These are phyloP conservation scores for Myriosclerotinia duriaeana DNA, from an alignment of 2,329 filamentous ascomycete genomes.

Conservation along the genomic window DNA sequence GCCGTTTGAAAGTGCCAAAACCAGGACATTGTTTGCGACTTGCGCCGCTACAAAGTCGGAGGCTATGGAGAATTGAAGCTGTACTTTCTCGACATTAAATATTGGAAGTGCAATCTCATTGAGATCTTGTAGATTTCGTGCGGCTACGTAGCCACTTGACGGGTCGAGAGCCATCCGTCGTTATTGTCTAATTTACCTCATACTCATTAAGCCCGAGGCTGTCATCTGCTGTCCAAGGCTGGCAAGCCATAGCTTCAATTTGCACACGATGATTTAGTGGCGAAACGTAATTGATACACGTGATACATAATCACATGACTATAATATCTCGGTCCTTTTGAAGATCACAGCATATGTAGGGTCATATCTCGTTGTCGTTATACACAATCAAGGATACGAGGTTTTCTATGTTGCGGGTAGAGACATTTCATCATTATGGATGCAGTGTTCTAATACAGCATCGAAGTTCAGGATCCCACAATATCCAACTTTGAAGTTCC, in stretches of 20 bases:
- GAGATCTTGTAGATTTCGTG: conserved; percentile 58
- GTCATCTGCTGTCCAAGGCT: conserved; percentile 33
- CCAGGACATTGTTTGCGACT: conserved; percentile 94
- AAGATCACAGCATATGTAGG: neutral
- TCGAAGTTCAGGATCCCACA: conserved; percentile 5
- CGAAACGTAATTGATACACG: neutral
- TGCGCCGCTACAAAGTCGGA: conserved; percentile 95
- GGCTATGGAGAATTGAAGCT: conserved; percentile 90
- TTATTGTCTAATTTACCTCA: conserved; percentile 36
- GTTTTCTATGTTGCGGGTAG: conserved; percentile 5
- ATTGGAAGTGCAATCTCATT: conserved; percentile 72
- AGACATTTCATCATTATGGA: neutral
- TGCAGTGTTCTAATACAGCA: conserved; percentile 9
- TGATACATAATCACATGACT: neutral
- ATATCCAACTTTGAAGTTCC: neutral
- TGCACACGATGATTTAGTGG: neutral
- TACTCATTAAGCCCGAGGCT: conserved; percentile 37
- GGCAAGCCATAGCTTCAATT: conserved; percentile 26
- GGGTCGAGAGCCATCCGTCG: conserved; percentile 66
- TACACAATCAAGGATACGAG: conserved; percentile 2
- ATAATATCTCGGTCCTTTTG: neutral
- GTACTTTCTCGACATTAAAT: conserved; percentile 89
- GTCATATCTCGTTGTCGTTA: neutral
- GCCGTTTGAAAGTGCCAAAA: conserved; percentile 87
- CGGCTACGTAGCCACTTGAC: conserved; percentile 70